Conservation (phyloP, 495 filamentous ascomycete genomes). For the Lasiosphaeriaceae sp. region DNA sequence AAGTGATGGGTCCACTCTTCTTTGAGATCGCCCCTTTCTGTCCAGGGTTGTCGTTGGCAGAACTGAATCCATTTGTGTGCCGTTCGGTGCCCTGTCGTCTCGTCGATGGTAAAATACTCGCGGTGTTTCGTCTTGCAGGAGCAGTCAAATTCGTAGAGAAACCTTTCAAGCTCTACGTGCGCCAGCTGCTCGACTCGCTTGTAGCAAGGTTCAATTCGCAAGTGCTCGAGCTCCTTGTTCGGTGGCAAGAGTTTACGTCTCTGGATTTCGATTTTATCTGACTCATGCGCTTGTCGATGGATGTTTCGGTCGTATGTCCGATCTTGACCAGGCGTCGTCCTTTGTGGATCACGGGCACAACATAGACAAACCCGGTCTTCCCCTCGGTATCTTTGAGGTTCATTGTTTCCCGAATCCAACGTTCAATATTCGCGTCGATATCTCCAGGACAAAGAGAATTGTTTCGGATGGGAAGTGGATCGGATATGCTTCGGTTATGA, state of each 20-base stretch:
- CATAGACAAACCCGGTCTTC: not conserved
- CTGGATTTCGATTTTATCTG: no score
- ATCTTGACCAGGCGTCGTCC: not conserved
- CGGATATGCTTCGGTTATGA: no score
- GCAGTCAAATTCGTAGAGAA: no score
- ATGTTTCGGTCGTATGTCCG: not conserved
- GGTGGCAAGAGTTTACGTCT: no score
- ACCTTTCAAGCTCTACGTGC: not conserved
- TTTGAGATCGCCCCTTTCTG: no score
- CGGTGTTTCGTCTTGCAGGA: not conserved
- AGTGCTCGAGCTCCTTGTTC: not conserved
- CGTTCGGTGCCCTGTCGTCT: not conserved
- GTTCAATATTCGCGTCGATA: no score
- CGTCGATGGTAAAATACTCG: not conserved
- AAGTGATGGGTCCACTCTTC: no score
- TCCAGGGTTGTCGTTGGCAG: no score
- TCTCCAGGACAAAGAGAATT: no score
- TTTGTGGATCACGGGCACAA: not conserved
- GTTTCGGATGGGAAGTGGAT: no score
- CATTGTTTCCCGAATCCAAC: no score
- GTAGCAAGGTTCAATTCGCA: not conserved
- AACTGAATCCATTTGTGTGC: not conserved
- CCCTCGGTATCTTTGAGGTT: no score
- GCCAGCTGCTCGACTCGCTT: not conserved
- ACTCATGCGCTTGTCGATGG: not conserved